Percentiles rank a stretch among this genome's conserved stretches.
Conservation (phyloP, 2,329 filamentous ascomycete genomes). For the Bimuria novae-zelandiae region DNA sequence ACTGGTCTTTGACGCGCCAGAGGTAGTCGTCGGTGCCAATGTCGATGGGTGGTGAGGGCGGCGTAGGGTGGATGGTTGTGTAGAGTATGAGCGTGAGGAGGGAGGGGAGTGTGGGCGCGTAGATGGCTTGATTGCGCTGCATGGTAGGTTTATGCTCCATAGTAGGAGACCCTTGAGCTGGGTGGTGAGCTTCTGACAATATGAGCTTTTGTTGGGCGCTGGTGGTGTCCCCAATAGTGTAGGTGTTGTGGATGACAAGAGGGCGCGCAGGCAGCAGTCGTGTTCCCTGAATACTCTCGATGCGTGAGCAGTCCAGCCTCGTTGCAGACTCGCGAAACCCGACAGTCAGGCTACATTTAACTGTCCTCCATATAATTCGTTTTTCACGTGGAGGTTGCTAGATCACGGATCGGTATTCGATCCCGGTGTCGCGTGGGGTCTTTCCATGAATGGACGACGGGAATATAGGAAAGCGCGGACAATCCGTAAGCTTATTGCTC, state of each 20-base stretch:
- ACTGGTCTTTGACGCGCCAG: slow-evolving; percentile 8
- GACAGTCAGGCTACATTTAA: neutral
- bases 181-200: no score
- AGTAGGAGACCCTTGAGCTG: no score
- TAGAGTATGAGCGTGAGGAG: neutral
- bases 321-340: neutral
- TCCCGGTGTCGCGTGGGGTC: neutral
- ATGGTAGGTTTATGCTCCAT: no score
- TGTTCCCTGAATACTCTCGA: neutral
- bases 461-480: neutral
- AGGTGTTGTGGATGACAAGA: no score
- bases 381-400: neutral
- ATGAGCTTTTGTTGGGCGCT: no score
- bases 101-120: neutral
- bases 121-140: no score
- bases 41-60: neutral
- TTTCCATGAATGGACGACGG: neutral
- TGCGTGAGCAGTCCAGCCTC: neutral
- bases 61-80: neutral
- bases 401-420: neutral
- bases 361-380: neutral
- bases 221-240: no score
- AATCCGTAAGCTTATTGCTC: neutral
- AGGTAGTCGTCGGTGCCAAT: slow-evolving; percentile 6
- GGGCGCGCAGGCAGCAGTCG: neutral